Percentiles rank a stretch among this genome's conserved stretches.
Evolutionary conservation across 2,329 filamentous ascomycete genomes (phyloP).

Genomic region (Claviceps digitariae): DNA sequence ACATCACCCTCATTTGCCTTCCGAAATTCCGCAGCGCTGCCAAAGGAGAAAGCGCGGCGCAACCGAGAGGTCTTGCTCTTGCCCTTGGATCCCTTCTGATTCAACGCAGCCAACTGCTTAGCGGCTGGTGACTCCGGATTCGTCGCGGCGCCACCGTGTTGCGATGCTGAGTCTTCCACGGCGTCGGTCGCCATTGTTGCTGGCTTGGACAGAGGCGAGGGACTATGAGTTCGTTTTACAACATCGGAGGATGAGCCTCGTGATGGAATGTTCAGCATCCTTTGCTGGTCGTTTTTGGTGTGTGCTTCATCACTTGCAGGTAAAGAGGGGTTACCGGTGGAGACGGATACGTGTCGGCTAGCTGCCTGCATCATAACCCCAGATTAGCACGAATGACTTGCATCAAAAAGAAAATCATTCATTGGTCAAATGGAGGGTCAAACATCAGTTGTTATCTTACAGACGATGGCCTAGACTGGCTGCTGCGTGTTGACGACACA

Average conservation of each 20-base stretch:
- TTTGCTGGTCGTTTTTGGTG: conserved; percentile 38
- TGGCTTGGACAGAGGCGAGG: conserved; percentile 63
- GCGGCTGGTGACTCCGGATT: conserved; percentile 55
- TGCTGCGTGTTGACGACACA: conserved; percentile 42
- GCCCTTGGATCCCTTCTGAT: conserved; percentile 61
- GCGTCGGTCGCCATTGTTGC: conserved; percentile 46
- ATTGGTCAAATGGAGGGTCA: conserved; percentile 23
- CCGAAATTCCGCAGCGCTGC: conserved; percentile 81
- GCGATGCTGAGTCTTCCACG: conserved; percentile 28
- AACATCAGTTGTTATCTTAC: conserved; percentile 35
- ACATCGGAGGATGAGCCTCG: conserved; percentile 53
- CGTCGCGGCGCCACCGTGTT: conserved; percentile 19
- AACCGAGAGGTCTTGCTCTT: conserved; percentile 80
- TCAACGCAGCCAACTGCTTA: conserved; percentile 76
- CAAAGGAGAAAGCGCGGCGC: conserved; percentile 88
- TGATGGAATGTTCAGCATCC: conserved; percentile 44
- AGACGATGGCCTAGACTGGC: conserved; percentile 47
- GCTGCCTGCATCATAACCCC: conserved; percentile 36
- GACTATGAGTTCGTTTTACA: conserved; percentile 49
- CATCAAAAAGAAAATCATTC: conserved; percentile 19
- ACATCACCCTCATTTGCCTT: conserved; percentile 44
- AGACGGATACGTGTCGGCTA: conserved; percentile 43
- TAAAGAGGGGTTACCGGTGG: conserved; percentile 39
- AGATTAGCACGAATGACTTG: conserved; percentile 31
- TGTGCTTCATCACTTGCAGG: conserved; percentile 32